These are phyloP conservation scores for Termitomyces titanicus DNA, from an alignment of 768 basidiomycete genomes.

Conservation along the genomic window DNA sequence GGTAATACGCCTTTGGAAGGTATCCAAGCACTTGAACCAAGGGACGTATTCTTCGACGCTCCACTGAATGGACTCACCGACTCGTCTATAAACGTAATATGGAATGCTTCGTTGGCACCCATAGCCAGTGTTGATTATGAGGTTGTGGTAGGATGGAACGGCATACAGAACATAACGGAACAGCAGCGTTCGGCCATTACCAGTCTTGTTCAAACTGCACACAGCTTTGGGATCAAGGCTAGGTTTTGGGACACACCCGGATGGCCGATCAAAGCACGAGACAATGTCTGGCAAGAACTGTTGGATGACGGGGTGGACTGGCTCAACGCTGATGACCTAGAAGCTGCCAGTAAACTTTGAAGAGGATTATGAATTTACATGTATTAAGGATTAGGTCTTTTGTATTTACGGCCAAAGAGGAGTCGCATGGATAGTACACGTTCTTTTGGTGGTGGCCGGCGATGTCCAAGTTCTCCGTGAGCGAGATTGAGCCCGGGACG, in stretches of 20 bases:
- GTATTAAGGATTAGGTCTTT: conserved; percentile 16
- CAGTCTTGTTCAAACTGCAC: conserved; percentile 39
- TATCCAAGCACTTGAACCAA: conserved; percentile 39
- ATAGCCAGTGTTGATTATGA: conserved; percentile 49
- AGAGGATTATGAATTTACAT: conserved; percentile 7
- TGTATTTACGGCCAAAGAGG: conserved; percentile 30
- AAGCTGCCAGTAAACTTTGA: conserved; percentile 34
- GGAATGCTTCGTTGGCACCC: conserved; percentile 39
- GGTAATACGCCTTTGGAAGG: conserved; percentile 48
- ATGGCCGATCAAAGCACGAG: conserved; percentile 40
- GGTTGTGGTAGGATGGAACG: conserved; percentile 42
- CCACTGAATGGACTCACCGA: conserved; percentile 38
- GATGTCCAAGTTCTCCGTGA: conserved; percentile 45
- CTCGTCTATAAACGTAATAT: conserved; percentile 30
- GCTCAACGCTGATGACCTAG: conserved; percentile 51
- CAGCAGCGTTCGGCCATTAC: conserved; percentile 35
- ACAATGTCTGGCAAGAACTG: conserved; percentile 41
- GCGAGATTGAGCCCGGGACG: conserved; percentile 52
- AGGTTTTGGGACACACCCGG: conserved; percentile 53
- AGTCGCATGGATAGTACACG: conserved; percentile 24
- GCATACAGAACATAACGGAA: conserved; percentile 38
- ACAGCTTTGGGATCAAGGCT: conserved; percentile 39
- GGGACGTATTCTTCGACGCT: conserved; percentile 52
- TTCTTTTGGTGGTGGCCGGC: conserved; percentile 18
- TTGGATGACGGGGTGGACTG: conserved; percentile 43